Conservation (phyloP, 2,329 filamentous ascomycete species). For the Pezicula carpinea region DNA sequence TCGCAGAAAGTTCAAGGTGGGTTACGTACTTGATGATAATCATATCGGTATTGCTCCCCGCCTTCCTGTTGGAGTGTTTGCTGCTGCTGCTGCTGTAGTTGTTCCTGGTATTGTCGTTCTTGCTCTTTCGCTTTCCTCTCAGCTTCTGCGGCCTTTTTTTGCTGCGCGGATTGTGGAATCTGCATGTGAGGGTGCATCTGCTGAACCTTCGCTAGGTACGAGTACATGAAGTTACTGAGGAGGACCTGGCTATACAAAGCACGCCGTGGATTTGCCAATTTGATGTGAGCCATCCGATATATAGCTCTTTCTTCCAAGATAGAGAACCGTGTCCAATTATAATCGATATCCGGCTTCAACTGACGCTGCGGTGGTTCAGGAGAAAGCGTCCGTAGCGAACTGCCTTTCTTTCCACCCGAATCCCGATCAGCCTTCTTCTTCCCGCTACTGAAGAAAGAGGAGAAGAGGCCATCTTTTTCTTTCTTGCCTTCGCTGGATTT, state of each 20-base stretch:
- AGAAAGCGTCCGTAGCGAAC: slow-evolving; percentile 67
- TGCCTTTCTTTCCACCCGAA: slow-evolving; percentile 66
- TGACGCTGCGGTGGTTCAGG: slow-evolving; percentile 74
- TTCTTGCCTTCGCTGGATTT: slow-evolving; percentile 76
- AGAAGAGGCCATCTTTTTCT: slow-evolving; percentile 91
- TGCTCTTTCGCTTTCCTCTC: slow-evolving; percentile 41
- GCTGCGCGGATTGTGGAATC: slow-evolving; percentile 73
- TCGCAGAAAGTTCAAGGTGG: neutral
- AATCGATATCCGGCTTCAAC: slow-evolving; percentile 83
- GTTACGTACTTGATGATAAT: slow-evolving; percentile 30
- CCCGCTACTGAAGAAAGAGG: slow-evolving; percentile 83
- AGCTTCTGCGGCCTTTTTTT: slow-evolving; percentile 60
- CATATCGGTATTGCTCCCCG: slow-evolving; percentile 28
- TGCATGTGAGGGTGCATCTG: slow-evolving; percentile 97
- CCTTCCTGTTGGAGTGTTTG: slow-evolving; percentile 29
- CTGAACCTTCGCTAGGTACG: slow-evolving; percentile 96
- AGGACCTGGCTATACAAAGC: slow-evolving; percentile 91
- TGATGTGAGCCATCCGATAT: slow-evolving; percentile 98
- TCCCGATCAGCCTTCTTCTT: slow-evolving; percentile 85
- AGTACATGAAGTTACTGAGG: slow-evolving; percentile 99
- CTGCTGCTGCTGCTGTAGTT: slow-evolving; percentile 25
- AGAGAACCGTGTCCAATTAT: slow-evolving; percentile 92
- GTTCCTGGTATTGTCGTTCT: slow-evolving; percentile 28
- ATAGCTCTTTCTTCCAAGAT: slow-evolving; percentile 95
- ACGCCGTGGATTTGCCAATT: slow-evolving; percentile 92